Evolutionary conservation across 441 rosid species (phyloP).

Genomic region (Mallotus japonicus): DNA sequence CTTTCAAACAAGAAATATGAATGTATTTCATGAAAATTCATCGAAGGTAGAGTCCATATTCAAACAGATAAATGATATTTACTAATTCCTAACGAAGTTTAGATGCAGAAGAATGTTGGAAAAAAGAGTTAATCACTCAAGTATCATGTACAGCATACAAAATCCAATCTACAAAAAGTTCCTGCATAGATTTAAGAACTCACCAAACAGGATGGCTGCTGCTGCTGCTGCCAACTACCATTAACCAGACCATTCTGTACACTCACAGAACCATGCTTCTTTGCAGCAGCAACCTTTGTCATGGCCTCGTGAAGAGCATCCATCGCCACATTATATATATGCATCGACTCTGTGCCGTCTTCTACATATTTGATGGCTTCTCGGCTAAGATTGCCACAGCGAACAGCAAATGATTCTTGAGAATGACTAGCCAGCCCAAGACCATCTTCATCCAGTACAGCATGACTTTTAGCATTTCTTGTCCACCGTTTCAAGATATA

Average conservation of each 20-base stretch:
- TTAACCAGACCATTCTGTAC: slow-evolving; percentile 15
- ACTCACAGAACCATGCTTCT: slow-evolving; percentile 26
- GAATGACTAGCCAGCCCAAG: slow-evolving; percentile 42
- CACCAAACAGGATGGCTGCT: slow-evolving; percentile 26
- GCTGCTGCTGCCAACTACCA: slow-evolving; percentile 28
- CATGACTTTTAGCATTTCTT: slow-evolving; percentile 69
- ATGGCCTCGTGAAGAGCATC: slow-evolving; percentile 61
- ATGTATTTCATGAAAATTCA: not conserved
- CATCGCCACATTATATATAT: slow-evolving; percentile 51
- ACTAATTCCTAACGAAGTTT: not conserved
- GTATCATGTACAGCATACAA: not conserved
- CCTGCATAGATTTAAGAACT: slow-evolving; percentile 19
- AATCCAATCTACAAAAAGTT: not conserved
- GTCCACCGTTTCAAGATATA: slow-evolving; percentile 82
- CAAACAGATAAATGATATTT: not conserved
- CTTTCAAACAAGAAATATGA: too few species aligned
- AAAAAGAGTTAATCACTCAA: not conserved
- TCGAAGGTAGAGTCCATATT: not conserved
- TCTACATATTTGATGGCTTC: slow-evolving; percentile 62
- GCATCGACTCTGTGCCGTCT: slow-evolving; percentile 51
- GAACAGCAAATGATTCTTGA: slow-evolving; percentile 56
- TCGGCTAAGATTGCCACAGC: slow-evolving; percentile 57
- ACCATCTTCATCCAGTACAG: slow-evolving; percentile 48
- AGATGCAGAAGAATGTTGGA: not conserved
- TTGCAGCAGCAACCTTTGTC: slow-evolving; percentile 48